Conservation (phyloP, 306 rosid species). For the Glycine soja region DNA sequence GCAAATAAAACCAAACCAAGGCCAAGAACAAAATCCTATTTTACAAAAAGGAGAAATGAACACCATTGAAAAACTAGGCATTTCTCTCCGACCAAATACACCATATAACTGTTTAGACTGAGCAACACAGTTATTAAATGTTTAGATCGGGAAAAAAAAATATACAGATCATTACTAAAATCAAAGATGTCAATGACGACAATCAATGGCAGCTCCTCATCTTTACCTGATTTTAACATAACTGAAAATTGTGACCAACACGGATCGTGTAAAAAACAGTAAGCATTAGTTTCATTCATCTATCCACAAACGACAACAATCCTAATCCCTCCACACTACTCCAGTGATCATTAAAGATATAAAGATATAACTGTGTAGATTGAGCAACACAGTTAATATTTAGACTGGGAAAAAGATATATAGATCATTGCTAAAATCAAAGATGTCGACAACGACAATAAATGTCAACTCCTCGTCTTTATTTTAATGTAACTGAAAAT, state of each 20-base stretch:
- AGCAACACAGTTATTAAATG: conserved; percentile 2
- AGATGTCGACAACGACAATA: no score
- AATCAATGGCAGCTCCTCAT: no score
- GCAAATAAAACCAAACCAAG: conserved; percentile 12
- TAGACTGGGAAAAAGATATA: no score
- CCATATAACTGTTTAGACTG: neutral
- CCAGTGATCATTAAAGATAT: neutral
- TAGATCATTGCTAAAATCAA: no score
- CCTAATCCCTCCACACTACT: neutral
- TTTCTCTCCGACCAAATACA: neutral
- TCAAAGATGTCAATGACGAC: no score
- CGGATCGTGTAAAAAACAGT: no score
- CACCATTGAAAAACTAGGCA: neutral
- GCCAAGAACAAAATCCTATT: conserved; percentile 12
- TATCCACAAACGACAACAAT: neutral
- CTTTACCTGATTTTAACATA: no score
- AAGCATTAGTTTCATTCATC: neutral
- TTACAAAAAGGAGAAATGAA: neutral
- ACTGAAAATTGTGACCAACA: no score
- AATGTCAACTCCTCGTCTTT: no score
- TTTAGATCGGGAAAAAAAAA: neutral
- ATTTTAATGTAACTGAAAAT: no score
- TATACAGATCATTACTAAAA: neutral
- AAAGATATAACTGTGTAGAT: no score
- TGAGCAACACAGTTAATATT: no score